phyloP scores from a whole-genome alignment of 2,329 filamentous ascomycete genomes.

The Plenodomus lindquistii region DNA sequence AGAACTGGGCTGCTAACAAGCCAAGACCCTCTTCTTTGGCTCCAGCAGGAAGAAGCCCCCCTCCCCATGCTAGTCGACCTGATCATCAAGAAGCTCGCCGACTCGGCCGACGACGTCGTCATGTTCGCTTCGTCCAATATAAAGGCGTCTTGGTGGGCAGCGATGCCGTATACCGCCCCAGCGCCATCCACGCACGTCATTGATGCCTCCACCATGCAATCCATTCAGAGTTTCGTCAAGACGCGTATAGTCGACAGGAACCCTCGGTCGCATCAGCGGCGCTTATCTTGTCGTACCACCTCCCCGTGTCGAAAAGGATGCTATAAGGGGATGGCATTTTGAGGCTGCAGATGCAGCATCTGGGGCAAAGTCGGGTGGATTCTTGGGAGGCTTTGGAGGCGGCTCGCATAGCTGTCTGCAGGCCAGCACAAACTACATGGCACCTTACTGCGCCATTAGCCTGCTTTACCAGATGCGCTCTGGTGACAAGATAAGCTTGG shows the following conservation, averaged over 20 bases:
- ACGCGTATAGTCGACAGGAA: slow-evolving; percentile 99
- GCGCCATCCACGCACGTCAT: slow-evolving; percentile 96
- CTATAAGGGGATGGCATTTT: slow-evolving; percentile 96
- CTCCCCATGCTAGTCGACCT: slow-evolving; percentile 98
- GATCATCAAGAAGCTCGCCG: slow-evolving; percentile 94
- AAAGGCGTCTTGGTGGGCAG: slow-evolving; percentile 96
- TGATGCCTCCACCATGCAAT: slow-evolving; percentile 90
- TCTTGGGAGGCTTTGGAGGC: slow-evolving; percentile 91
- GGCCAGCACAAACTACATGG: slow-evolving; percentile 85
- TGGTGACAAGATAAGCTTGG: slow-evolving; percentile 95
- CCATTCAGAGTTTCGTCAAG: slow-evolving; percentile 98
- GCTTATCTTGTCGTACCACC: slow-evolving; percentile 94
- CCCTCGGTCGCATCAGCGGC: slow-evolving; percentile 96
- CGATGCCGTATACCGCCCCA: slow-evolving; percentile 80
- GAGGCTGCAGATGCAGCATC: slow-evolving; percentile 97
- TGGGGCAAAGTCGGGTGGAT: slow-evolving; percentile 83
- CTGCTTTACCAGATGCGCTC: slow-evolving; percentile 96
- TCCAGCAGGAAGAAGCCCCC: slow-evolving; percentile 98
- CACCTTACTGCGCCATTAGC: slow-evolving; percentile 97
- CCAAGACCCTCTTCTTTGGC: slow-evolving; percentile 96
- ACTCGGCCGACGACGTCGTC: slow-evolving; percentile 96
- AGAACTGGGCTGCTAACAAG: slow-evolving; percentile 95
- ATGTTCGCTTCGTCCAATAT: slow-evolving; percentile 99
- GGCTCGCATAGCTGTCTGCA: slow-evolving; percentile 71
- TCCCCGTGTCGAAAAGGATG: slow-evolving; percentile 91